Conservation (phyloP, 306 rosid genomes). For the Lathyrus tuberosus region DNA sequence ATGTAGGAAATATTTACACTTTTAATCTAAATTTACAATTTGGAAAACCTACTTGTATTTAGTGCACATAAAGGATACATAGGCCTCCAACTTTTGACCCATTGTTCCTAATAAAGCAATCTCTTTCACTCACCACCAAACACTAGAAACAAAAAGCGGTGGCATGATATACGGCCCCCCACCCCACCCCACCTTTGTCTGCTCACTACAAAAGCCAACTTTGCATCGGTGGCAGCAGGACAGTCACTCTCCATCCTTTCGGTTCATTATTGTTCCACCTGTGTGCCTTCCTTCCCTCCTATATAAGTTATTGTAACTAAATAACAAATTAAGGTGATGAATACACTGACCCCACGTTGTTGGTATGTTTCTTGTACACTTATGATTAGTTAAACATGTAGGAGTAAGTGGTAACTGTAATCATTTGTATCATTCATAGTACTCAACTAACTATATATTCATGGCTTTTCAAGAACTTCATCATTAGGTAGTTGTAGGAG, state of each 20-base stretch:
- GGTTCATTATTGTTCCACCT: conserved; percentile 24
- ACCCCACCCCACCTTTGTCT: conserved; percentile 12
- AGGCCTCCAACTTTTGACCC: conserved; percentile 41
- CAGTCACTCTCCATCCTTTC: conserved; percentile 14
- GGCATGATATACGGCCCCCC: conserved; percentile 19
- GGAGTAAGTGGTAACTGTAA: not conserved
- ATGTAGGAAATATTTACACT: no score
- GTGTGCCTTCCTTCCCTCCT: conserved; percentile 40
- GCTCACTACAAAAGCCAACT: conserved; percentile 35
- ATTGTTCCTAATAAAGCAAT: not conserved
- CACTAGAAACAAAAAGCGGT: not conserved
- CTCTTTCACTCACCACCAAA: not conserved
- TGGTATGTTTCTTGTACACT: conserved; percentile 35
- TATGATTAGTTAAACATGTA: conserved; percentile 35
- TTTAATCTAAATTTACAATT: no score
- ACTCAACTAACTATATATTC: conserved; percentile 30
- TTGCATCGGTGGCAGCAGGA: conserved; percentile 30
- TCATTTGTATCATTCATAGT: conserved; percentile 19
- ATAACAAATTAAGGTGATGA: not conserved
- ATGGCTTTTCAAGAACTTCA: conserved; percentile 25
- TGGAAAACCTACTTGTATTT: no score
- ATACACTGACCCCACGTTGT: conserved; percentile 31
- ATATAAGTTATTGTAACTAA: not conserved
- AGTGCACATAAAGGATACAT: not conserved
- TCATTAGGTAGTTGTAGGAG: not conserved